These are phyloP conservation scores for Begonia masoniana DNA, from an alignment of 306 rosid species.

Conservation along the genomic window DNA sequence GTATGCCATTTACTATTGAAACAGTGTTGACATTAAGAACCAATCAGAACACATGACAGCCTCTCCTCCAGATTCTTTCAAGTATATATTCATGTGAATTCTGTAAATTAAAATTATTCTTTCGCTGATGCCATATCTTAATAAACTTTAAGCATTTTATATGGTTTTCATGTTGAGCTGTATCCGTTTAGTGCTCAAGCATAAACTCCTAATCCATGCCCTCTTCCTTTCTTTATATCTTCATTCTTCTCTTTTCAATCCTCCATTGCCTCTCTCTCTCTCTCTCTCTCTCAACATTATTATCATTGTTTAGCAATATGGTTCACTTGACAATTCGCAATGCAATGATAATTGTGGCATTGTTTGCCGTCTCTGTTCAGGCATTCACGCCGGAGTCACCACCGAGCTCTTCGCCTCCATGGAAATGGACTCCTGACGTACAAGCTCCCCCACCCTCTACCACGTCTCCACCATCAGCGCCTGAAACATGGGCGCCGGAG, in stretches of 20 bases:
- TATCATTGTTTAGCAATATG: not conserved
- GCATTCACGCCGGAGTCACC: not conserved
- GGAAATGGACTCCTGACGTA: constrained; percentile 5
- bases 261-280: not conserved
- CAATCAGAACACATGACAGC: no score
- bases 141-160: no score
- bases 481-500: not conserved
- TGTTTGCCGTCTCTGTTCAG: constrained; percentile 4
- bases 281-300: no score
- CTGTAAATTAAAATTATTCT: no score
- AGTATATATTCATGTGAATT: no score
- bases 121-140: no score
- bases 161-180: no score
- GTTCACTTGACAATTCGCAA: constrained; percentile 9
- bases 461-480: no score
- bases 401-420: constrained; percentile 1
- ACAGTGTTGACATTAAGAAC: no score
- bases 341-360: not conserved
- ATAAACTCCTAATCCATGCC: not conserved
- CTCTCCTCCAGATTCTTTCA: no score
- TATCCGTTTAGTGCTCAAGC: no score
- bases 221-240: not conserved
- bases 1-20: no score
- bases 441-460: not conserved
- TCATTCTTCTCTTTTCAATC: not conserved